phyloP scores from a whole-genome alignment of 2,329 filamentous ascomycete species.

The Gremmenia infestans region DNA sequence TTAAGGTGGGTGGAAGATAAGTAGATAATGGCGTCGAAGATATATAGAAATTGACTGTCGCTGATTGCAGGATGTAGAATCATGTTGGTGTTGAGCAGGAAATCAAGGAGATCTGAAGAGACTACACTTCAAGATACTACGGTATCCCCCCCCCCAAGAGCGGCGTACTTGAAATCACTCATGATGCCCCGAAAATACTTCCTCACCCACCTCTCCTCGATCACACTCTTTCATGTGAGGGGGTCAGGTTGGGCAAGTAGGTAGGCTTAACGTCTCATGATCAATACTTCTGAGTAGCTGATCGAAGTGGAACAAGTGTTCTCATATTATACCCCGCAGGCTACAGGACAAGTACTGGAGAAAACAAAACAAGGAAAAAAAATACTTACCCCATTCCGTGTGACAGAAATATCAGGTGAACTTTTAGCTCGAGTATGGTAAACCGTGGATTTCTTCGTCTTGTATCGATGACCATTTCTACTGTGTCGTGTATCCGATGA shows the following conservation, averaged over 20 bases:
- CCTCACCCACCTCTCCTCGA: no score
- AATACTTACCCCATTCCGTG: conserved; percentile 20
- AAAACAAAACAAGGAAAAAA: conserved; percentile 5
- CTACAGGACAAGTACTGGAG: not conserved
- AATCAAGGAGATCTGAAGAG: not conserved
- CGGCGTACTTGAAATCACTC: not conserved
- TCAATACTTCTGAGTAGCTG: no score
- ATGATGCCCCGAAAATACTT: not conserved
- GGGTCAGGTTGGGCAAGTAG: no score
- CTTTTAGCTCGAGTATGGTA: conserved; percentile 17
- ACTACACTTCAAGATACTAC: not conserved
- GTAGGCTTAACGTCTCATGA: no score
- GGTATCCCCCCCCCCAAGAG: not conserved
- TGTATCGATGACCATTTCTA: conserved; percentile 1
- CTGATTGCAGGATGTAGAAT: not conserved
- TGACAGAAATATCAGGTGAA: conserved; percentile 16
- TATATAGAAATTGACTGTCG: not conserved
- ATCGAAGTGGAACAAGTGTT: no score
- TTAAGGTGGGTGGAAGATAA: not conserved
- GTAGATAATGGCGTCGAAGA: not conserved
- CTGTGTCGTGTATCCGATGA: conserved; percentile 4
- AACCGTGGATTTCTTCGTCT: conserved; percentile 2
- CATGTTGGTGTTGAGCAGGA: not conserved
- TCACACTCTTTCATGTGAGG: no score
- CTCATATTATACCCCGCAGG: not conserved